Evolutionary conservation across 768 basidiomycete species (phyloP).

Genomic region (Rhodotorula kratochvilovae): DNA sequence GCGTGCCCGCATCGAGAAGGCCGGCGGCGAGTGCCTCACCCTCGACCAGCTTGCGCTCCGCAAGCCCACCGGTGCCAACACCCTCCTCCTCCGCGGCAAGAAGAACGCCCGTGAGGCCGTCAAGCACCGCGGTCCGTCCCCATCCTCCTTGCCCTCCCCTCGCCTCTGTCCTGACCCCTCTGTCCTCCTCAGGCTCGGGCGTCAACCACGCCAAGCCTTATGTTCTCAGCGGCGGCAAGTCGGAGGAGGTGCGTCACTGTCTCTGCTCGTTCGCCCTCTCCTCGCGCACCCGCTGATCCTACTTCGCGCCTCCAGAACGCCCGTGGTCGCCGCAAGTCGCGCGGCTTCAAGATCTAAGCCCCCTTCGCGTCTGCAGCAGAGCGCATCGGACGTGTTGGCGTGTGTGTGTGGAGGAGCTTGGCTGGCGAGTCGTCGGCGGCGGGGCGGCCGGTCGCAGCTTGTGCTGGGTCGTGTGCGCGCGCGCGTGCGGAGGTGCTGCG

Average conservation of each 20-base stretch:
- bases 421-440: too few relatives aligned
- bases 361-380: too few relatives aligned
- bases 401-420: too few relatives aligned
- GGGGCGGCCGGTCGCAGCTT: too few relatives aligned
- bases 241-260: constrained; percentile 48
- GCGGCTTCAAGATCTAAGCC: constrained; percentile 77
- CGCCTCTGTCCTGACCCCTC: not conserved
- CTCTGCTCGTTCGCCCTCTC: not conserved
- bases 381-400: too few relatives aligned
- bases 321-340: constrained; percentile 98
- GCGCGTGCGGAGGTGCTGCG: too few relatives aligned
- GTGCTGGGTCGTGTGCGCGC: too few relatives aligned
- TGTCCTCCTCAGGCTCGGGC: constrained; percentile 11
- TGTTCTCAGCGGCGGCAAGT: constrained; percentile 92
- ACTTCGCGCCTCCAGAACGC: constrained; percentile 57
- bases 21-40: constrained; percentile 90
- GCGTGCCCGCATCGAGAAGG: constrained; percentile 88
- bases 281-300: not conserved
- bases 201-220: constrained; percentile 65
- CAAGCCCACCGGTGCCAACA: constrained; percentile 91
- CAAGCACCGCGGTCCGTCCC: constrained; percentile 83
- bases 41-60: constrained; percentile 91
- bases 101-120: constrained; percentile 88
- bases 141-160: not conserved
- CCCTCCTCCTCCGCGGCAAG: constrained; percentile 84